Evolutionary conservation across 768 basidiomycete species (phyloP).

Genomic region (Sporobolomyces roseus): DNA sequence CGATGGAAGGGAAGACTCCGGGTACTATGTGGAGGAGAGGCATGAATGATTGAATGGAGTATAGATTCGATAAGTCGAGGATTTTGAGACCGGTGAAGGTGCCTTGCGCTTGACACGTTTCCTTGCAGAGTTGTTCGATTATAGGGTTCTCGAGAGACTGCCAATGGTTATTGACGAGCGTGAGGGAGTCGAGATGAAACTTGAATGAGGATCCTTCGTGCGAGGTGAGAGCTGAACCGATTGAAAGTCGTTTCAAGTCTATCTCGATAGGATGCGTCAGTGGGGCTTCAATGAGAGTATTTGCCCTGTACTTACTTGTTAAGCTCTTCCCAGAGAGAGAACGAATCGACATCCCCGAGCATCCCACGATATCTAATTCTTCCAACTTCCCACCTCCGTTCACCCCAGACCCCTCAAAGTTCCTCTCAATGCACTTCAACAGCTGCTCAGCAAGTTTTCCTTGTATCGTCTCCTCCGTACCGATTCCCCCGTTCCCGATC

Average conservation of each 20-base stretch:
- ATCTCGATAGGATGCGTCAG: no score
- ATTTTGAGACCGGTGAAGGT: no score
- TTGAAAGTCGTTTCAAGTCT: not conserved
- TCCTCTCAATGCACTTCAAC: not conserved
- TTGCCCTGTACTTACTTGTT: not conserved
- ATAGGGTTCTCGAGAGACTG: not conserved
- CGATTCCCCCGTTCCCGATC: conserved; percentile 10
- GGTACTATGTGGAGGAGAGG: not conserved
- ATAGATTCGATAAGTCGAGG: not conserved
- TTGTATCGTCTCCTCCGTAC: conserved; percentile 1
- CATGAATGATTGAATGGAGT: not conserved
- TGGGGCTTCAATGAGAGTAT: no score
- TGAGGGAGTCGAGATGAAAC: conserved; percentile 11
- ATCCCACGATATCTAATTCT: no score
- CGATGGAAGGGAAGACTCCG: not conserved
- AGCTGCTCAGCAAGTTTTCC: not conserved
- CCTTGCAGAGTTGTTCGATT: not conserved
- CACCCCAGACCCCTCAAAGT: no score
- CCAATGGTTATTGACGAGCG: conserved; percentile 28
- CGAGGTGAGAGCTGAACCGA: not conserved
- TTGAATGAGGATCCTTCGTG: not conserved
- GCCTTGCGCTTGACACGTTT: not conserved
- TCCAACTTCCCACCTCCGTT: no score
- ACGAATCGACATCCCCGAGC: not conserved
- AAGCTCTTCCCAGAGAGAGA: conserved; percentile 9